phyloP scores from a whole-genome alignment of 2,329 filamentous ascomycete species.

The Neopestalotiopsis rosae region DNA sequence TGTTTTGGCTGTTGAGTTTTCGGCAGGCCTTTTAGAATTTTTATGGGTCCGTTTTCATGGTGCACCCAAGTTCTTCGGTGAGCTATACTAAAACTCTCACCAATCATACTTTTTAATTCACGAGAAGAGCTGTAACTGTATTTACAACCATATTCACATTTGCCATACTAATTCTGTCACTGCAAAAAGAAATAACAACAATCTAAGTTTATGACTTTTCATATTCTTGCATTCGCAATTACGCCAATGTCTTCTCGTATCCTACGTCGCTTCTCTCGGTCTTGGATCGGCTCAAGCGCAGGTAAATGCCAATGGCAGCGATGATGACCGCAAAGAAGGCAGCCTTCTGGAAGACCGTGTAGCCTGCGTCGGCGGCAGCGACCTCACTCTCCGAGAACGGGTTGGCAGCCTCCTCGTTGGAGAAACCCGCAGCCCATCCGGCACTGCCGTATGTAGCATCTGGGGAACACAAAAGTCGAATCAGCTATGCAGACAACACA shows the following conservation, averaged over 20 bases:
- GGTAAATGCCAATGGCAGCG: slow-evolving; percentile 49
- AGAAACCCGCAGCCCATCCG: slow-evolving; percentile 43
- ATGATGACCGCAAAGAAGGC: slow-evolving; percentile 55
- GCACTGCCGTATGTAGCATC: slow-evolving; percentile 40
- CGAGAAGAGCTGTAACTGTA: not conserved
- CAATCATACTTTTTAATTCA: not conserved
- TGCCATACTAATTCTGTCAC: not conserved
- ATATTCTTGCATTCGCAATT: slow-evolving; percentile 22
- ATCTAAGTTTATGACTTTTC: not conserved
- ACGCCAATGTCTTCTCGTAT: slow-evolving; percentile 52
- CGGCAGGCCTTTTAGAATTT: slow-evolving; percentile 16
- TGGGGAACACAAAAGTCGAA: slow-evolving; percentile 32
- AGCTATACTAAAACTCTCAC: not conserved
- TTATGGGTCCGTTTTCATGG: slow-evolving; percentile 18
- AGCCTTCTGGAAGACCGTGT: slow-evolving; percentile 54
- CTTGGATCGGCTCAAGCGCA: slow-evolving; percentile 46
- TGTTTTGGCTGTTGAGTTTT: not conserved
- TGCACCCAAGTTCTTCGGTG: not conserved
- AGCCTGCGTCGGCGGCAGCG: slow-evolving; percentile 39
- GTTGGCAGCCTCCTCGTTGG: slow-evolving; percentile 37
- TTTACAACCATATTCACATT: not conserved
- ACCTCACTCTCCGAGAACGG: slow-evolving; percentile 28
- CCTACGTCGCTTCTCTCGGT: slow-evolving; percentile 36
- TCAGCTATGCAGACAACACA: slow-evolving; percentile 38
- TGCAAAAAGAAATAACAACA: not conserved